These are phyloP conservation scores for Osmanthus fragrans DNA, from an alignment of 257 asterid species.

Conservation along the genomic window DNA sequence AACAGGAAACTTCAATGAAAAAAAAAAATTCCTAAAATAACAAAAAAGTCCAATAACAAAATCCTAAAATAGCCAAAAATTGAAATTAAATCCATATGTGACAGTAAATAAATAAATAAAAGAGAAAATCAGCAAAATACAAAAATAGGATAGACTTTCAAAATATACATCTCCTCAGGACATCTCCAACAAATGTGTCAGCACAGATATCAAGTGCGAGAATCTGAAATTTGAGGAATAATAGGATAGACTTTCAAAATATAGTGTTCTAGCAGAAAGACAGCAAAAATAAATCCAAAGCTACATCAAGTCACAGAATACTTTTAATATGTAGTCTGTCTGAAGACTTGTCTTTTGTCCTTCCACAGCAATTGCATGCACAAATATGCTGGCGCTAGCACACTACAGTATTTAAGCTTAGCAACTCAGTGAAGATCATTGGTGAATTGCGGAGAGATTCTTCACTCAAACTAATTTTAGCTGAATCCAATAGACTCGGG, in stretches of 20 bases:
- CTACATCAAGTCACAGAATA: constrained; percentile 9
- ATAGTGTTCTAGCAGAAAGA: not conserved
- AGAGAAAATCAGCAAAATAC: no score
- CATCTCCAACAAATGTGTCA: constrained; percentile 49
- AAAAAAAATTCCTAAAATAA: no score
- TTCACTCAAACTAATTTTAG: not conserved
- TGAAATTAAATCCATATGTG: no score
- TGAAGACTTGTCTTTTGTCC: constrained; percentile 44
- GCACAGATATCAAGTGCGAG: constrained; percentile 51
- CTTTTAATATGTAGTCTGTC: constrained; percentile 51
- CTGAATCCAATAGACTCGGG: not conserved
- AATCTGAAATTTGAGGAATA: constrained; percentile 28
- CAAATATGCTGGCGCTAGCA: not conserved
- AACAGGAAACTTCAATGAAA: no score
- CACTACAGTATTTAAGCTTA: not conserved
- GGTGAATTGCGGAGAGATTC: not conserved
- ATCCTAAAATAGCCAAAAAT: no score
- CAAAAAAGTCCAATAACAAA: no score
- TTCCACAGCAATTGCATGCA: constrained; percentile 48
- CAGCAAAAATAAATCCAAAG: not conserved
- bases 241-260: not conserved
- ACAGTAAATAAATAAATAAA: no score
- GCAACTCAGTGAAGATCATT: not conserved
- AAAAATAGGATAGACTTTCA: no score
- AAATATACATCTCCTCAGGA: constrained; percentile 50